A percentile compares a stretch with the other conserved stretches of the same genome.
Conservation (phyloP, 495 filamentous ascomycete species). For the Mytilinidion resinicola region DNA sequence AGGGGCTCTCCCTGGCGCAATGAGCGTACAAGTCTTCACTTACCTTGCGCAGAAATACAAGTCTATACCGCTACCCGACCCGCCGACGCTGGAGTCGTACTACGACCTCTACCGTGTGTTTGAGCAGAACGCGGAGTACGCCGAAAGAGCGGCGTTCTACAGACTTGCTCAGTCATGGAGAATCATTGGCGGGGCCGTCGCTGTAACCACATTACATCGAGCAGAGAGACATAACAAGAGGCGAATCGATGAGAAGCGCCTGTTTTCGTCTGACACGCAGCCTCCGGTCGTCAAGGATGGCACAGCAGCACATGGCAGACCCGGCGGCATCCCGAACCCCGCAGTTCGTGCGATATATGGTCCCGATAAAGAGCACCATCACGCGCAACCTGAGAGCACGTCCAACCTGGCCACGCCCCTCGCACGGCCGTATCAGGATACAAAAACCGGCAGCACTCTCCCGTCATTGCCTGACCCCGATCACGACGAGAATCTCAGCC, state of each 20-base stretch:
- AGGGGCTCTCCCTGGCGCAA: conserved; percentile 23
- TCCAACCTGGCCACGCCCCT: conserved; percentile 77
- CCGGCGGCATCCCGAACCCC: conserved; percentile 7
- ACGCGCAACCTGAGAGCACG: conserved; percentile 44
- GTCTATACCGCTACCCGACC: conserved; percentile 21
- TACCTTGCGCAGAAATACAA: conserved; percentile 37
- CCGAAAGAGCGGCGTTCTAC: conserved; percentile 29
- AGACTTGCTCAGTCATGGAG: conserved; percentile 34
- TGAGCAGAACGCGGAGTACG: conserved; percentile 31
- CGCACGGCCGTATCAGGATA: conserved; percentile 53
- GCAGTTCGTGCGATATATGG: conserved; percentile 17
- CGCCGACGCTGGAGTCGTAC: conserved; percentile 23
- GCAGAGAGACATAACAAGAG: conserved; percentile 16
- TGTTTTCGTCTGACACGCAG: conserved; percentile 4
- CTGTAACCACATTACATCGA: conserved; percentile 20
- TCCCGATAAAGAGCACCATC: conserved; percentile 34
- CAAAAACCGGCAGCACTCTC: background rate
- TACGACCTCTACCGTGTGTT: conserved; percentile 23
- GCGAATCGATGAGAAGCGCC: conserved; percentile 4
- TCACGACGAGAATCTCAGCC: conserved; percentile 24
- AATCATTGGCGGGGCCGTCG: conserved; percentile 23
- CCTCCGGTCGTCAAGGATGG: background rate
- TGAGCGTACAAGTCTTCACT: conserved; percentile 28
- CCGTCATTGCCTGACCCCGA: conserved; percentile 30
- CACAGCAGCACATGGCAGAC: conserved; percentile 14